Conservation (phyloP, 2,329 filamentous ascomycete genomes). For the Zymoseptoria ardabiliae region DNA sequence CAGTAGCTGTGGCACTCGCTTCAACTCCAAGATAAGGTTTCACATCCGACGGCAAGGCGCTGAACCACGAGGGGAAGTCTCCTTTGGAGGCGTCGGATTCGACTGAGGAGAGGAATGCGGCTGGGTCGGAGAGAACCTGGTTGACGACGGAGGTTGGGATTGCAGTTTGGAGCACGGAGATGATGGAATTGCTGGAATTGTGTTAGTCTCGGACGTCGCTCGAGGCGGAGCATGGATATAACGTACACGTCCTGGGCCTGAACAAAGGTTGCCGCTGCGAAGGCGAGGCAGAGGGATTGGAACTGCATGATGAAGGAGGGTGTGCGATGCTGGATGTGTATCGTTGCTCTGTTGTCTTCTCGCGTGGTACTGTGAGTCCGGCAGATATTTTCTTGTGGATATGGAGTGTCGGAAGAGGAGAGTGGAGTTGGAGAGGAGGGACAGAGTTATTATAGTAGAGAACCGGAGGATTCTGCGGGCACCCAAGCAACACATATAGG, state of each 20-base stretch:
- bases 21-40: slow-evolving; percentile 35
- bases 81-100: slow-evolving; percentile 38
- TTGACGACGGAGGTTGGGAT: slow-evolving; percentile 36
- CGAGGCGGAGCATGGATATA: neutral
- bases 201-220: neutral
- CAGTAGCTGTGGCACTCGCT: slow-evolving; percentile 10
- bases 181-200: slow-evolving; percentile 30
- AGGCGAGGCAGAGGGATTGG: neutral
- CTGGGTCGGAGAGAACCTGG: slow-evolving; percentile 36
- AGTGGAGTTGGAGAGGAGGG: too few relatives aligned
- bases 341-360: neutral
- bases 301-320: neutral
- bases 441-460: too few relatives aligned
- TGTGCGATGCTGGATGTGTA: too few relatives aligned
- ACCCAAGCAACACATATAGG: neutral
- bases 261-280: neutral
- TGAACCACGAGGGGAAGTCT: slow-evolving; percentile 40
- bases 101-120: slow-evolving; percentile 35
- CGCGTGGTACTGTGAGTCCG: neutral
- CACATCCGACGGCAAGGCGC: slow-evolving; percentile 38
- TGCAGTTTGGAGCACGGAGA: slow-evolving; percentile 38
- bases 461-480: too few relatives aligned
- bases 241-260: neutral
- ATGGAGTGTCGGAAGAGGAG: too few relatives aligned
- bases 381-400: neutral